Conservation (phyloP, 257 asterid genomes). For the Przewalskia tangutica region DNA sequence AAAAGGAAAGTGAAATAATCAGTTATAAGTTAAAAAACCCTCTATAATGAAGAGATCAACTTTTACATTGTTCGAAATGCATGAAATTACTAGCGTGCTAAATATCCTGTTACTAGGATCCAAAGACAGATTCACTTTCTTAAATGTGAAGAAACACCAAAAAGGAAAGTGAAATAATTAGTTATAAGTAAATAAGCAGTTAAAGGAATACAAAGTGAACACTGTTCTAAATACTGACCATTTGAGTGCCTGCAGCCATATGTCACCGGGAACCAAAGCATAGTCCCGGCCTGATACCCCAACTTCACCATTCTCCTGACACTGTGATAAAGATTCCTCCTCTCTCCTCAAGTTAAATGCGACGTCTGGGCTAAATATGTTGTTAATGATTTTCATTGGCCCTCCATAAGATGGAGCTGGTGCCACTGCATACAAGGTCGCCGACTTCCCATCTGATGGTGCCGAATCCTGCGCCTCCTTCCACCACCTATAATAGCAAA, state of each 20-base stretch:
- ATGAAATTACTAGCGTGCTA: neutral
- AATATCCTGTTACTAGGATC: neutral
- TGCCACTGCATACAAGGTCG: slow-evolving; percentile 59
- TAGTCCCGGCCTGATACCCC: slow-evolving; percentile 72
- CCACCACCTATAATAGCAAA: slow-evolving; percentile 72
- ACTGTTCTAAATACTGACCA: slow-evolving; percentile 27
- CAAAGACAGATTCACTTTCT: slow-evolving; percentile 1
- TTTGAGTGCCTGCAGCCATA: slow-evolving; percentile 88
- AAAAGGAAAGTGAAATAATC: neutral
- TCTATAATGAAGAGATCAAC: slow-evolving; percentile 2
- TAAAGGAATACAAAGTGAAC: neutral
- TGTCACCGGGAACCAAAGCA: slow-evolving; percentile 75
- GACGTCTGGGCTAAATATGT: slow-evolving; percentile 69
- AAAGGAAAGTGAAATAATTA: neutral
- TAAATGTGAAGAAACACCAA: neutral
- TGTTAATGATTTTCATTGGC: slow-evolving; percentile 80
- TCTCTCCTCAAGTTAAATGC: slow-evolving; percentile 71
- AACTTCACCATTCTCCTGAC: slow-evolving; percentile 48
- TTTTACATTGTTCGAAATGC: neutral
- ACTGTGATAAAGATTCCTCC: slow-evolving; percentile 33
- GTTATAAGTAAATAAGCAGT: neutral
- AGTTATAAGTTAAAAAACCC: neutral
- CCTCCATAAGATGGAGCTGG: slow-evolving; percentile 60
- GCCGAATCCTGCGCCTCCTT: slow-evolving; percentile 75
- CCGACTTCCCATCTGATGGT: slow-evolving; percentile 37